These are phyloP conservation scores for Zasmidium cellare DNA, from an alignment of 2,329 filamentous ascomycete genomes.

Conservation along the genomic window DNA sequence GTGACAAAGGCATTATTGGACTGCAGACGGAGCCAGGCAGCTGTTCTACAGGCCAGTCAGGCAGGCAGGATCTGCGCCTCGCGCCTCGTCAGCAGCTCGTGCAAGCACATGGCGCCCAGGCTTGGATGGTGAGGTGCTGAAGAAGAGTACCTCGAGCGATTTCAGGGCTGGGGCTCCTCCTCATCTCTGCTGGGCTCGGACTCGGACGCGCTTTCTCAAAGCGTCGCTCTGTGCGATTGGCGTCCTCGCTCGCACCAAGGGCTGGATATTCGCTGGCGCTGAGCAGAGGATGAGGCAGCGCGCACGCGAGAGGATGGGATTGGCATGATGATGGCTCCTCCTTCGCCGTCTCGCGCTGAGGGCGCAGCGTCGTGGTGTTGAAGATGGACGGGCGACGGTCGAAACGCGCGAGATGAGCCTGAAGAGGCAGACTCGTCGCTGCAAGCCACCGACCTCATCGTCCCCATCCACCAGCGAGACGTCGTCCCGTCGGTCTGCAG, in stretches of 20 bases:
- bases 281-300: background rate
- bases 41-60: background rate
- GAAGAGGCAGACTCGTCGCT: background rate
- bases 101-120: constrained; percentile 9
- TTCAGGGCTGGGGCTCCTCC: too few relatives aligned
- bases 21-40: too few relatives aligned
- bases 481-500: too few relatives aligned
- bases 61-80: constrained; percentile 11
- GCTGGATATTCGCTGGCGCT: background rate
- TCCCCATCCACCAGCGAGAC: background rate
- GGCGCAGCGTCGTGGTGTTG: background rate
- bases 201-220: background rate
- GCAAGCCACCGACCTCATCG: background rate
- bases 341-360: background rate
- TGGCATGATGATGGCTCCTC: background rate
- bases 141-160: too few relatives aligned
- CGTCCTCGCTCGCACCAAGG: background rate
- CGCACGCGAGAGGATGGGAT: background rate
- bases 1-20: background rate
- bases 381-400: background rate
- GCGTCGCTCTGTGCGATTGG: background rate
- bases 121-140: background rate
- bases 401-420: background rate
- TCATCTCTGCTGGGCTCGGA: background rate
- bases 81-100: constrained; percentile 14